phyloP scores from a whole-genome alignment of 129 eudicot species.

The Ambrosia artemisiifolia region DNA sequence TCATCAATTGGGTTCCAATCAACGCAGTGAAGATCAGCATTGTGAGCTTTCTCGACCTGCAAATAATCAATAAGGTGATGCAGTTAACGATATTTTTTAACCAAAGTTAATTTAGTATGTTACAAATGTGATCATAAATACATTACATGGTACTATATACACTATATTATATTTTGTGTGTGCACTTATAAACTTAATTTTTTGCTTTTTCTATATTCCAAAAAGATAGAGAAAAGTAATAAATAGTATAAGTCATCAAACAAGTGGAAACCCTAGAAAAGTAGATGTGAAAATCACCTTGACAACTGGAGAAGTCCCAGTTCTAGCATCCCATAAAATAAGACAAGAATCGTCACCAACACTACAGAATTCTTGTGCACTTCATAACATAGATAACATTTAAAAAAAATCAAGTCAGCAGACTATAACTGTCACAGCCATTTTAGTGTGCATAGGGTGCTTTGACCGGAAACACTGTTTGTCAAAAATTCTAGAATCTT shows the following conservation, averaged over 20 bases:
- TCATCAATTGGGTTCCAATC: slow-evolving; percentile 95
- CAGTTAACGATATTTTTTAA: neutral
- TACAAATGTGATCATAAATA: neutral
- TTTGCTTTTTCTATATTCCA: neutral
- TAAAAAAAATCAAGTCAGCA: slow-evolving; percentile 17
- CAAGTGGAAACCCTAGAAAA: neutral
- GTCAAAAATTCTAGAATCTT: neutral
- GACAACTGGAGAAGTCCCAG: slow-evolving; percentile 67
- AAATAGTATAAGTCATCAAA: neutral
- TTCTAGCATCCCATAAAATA: slow-evolving; percentile 92
- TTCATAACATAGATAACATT: slow-evolving; percentile 31
- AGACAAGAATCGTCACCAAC: slow-evolving; percentile 99
- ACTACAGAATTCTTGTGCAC: slow-evolving; percentile 92
- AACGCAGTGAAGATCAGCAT: slow-evolving; percentile 93
- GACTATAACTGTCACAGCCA: neutral
- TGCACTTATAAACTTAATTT: neutral
- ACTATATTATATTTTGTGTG: neutral
- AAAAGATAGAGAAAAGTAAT: neutral
- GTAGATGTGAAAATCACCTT: slow-evolving; percentile 47
- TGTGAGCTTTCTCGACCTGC: slow-evolving; percentile 93
- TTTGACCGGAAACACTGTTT: neutral
- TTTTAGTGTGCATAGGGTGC: neutral
- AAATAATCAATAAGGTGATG: slow-evolving; percentile 1
- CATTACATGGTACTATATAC: neutral
- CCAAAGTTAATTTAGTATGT: neutral